These are phyloP conservation scores for Guadua angustifolia DNA, from an alignment of 176 grass and related monocot species.

Conservation along the genomic window DNA sequence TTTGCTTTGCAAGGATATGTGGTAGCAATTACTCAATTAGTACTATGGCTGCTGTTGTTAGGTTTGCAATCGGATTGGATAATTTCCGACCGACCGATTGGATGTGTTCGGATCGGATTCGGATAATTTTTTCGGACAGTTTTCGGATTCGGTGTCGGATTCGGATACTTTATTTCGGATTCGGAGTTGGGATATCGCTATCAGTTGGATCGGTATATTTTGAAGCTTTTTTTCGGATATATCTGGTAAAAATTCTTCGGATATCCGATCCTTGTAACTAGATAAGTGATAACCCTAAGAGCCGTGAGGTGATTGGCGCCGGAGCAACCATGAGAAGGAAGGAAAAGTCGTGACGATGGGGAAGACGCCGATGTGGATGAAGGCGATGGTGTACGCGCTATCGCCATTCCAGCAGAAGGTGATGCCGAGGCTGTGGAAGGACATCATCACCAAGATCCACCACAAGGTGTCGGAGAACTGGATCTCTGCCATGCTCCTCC, in stretches of 20 bases:
- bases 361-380: slow-evolving; percentile 88
- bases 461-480: slow-evolving; percentile 99
- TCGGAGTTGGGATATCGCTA: no score
- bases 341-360: slow-evolving; percentile 56
- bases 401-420: slow-evolving; percentile 99
- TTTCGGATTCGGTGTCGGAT: no score
- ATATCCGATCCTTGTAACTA: no score
- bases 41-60: not conserved
- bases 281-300: no score
- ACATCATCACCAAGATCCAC: slow-evolving; percentile 95
- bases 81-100: no score
- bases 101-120: no score
- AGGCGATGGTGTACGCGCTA: slow-evolving; percentile 93
- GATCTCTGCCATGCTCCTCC: slow-evolving; percentile 87
- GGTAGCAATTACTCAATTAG: not conserved
- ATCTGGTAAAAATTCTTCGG: no score
- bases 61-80: no score
- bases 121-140: no score
- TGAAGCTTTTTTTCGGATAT: no score
- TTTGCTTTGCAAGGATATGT: slow-evolving; percentile 19
- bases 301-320: slow-evolving; percentile 42
- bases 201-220: no score
- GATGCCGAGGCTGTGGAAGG: slow-evolving; percentile 97
- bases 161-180: no score
- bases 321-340: slow-evolving; percentile 2